Base-by-base conservation (phyloP, 1,284 basidiomycete genomes). In the Tilletia indica region DNA sequence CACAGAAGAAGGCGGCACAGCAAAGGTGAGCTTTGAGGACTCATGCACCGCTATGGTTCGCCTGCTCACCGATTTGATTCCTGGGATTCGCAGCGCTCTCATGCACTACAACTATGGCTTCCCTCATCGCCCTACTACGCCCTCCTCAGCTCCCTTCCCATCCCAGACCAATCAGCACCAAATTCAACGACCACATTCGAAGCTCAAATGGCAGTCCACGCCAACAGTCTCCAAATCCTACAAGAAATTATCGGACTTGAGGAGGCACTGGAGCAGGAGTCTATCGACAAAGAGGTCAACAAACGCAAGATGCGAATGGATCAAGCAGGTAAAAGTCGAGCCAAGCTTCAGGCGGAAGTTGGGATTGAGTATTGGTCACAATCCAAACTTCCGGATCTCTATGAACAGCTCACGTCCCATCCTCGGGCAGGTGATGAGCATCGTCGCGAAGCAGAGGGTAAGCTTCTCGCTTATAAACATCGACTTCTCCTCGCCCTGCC, bases 91-190 rank as follows among this genome's bases (percentile, higher is more conserved):
- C 70, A 63, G 70, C 70, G 68, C 49, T 12, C 72, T 71, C 21
- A 73, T 4, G 88, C 90, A 0, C 87, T 98, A 11, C 87, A 87
- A 3, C 86, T 91, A 39, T 87, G 94, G 11, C 89, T 97, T 4
- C 92, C 93, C 0, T 89, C 89, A 11, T 95, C 94, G 8, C 86
- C 88, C 0, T 86, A 91, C 38, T 91, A 91, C 77, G 76, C 86
- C 0, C 85, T 90, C 0, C 86, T 98, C 2, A 90, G 89, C 1
- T 86, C 86, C 0, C 86, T 96, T 0, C 90, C 93, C 4, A 86
- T 87, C 1, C 91, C 92, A 0, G 92, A 96, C 82, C 88, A 90
- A 19, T 91, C 92, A 0, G 89, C 89, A 68, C 92, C 93, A 0
- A 84, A 85, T 3, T 73, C 74, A 48, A 78, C 85, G 9, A 86